Conservation (phyloP, 2,329 filamentous ascomycete species). For the Colletotrichum eleusines region DNA sequence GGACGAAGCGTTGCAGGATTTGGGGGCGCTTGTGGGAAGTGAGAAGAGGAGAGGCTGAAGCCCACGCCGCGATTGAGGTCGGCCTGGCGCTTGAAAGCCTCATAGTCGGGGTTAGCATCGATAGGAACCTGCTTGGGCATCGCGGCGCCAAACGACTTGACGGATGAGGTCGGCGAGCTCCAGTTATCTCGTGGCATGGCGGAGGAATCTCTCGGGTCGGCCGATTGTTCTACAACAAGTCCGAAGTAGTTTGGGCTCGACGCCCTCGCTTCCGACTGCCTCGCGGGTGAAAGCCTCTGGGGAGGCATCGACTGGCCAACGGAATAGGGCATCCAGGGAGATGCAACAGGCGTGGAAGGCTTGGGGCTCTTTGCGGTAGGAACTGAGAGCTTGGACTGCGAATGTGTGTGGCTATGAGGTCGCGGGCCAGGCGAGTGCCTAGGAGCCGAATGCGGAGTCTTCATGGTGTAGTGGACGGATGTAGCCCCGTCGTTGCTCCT, state of each 20-base stretch:
- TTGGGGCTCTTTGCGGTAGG: conserved; percentile 50
- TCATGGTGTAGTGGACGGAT: conserved; percentile 60
- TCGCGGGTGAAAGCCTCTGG: conserved; percentile 58
- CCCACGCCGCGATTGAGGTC: conserved; percentile 69
- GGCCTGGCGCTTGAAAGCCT: conserved; percentile 80
- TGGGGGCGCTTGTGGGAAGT: conserved; percentile 56
- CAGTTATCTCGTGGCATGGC: conserved; percentile 77
- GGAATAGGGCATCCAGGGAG: conserved; percentile 65
- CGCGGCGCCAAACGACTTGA: conserved; percentile 76
- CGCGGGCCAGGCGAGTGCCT: conserved; percentile 52
- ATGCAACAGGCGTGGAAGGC: conserved; percentile 64
- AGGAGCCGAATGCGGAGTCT: conserved; percentile 52
- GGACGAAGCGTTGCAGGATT: conserved; percentile 54
- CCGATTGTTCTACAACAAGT: conserved; percentile 71
- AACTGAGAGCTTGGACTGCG: conserved; percentile 56
- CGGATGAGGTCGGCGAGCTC: conserved; percentile 78
- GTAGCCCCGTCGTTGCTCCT: conserved; percentile 51
- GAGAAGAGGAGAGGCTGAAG: conserved; percentile 62
- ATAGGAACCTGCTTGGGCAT: conserved; percentile 77
- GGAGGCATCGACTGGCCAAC: conserved; percentile 68
- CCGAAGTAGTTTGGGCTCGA: conserved; percentile 91
- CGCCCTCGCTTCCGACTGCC: conserved; percentile 55
- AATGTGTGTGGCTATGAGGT: conserved; percentile 52
- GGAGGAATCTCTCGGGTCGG: conserved; percentile 73
- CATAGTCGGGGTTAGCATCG: conserved; percentile 84